A percentile compares a stretch with the other conserved stretches of the same genome.
Evolutionary conservation across 179 eudicot species (phyloP).

Genomic region (Silene vulgaris): DNA sequence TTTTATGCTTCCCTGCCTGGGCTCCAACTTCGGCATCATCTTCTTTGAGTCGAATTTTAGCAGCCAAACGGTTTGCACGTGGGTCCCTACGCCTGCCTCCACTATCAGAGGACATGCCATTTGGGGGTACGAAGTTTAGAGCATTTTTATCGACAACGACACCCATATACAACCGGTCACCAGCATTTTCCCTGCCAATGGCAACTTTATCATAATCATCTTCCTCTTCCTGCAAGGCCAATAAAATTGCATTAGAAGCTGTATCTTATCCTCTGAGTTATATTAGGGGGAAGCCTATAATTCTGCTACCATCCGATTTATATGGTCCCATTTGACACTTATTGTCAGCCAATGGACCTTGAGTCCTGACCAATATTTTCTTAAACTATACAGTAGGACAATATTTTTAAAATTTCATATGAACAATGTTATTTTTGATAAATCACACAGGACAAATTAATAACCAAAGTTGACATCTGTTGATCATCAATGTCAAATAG

Average conservation of each 20-base stretch:
- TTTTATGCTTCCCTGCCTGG: constrained; percentile 10
- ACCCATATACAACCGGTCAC: constrained; percentile 55
- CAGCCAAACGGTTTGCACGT: constrained; percentile 59
- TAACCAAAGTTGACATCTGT: neutral
- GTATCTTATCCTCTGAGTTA: neutral
- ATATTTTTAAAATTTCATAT: too few relatives aligned
- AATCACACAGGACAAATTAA: neutral
- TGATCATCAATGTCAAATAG: neutral
- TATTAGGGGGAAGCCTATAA: neutral
- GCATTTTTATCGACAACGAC: constrained; percentile 32
- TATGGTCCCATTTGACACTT: neutral
- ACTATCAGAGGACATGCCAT: constrained; percentile 26
- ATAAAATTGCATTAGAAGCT: neutral
- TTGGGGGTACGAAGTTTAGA: constrained; percentile 25
- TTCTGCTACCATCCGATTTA: neutral
- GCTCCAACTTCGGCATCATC: constrained; percentile 43
- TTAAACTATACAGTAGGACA: neutral
- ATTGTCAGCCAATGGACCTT: neutral
- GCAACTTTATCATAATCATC: constrained; percentile 73
- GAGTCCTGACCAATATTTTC: neutral
- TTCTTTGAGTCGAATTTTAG: constrained; percentile 52
- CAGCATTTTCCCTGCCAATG: constrained; percentile 46
- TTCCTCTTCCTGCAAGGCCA: constrained; percentile 59
- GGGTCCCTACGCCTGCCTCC: constrained; percentile 38
- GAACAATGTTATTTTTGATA: too few relatives aligned